Evolutionary conservation across 148 eudicot genomes (phyloP), one percentile per base, ranked within the genome.

Genomic region (Bassia scoparia): DNA sequence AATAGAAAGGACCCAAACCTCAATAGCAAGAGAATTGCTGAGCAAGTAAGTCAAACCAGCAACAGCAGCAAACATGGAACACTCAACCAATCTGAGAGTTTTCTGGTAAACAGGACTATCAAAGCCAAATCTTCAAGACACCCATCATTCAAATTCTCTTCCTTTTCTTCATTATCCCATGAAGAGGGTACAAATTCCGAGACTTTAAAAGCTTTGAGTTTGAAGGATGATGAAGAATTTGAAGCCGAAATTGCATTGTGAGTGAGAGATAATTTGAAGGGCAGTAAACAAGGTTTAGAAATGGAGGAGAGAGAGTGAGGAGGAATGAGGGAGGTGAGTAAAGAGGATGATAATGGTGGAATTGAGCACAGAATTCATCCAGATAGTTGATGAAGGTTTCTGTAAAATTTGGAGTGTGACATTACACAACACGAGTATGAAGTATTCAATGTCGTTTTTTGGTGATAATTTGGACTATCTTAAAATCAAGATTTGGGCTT

Each of bases 11-110:
- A 68, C 23, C 34, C 33, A 66, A 58, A 92, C 95, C 96, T 93
- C 98, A 73, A 93, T 81, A 5, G 96, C 90, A 75, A 93, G 92
- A 58, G 96, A 89, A 67, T 86, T 89, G 75, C 96, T 90, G 75
- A 93, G 86, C 38, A 93, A 76, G 83, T 87, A 93, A 54, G 88
- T 83, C 64, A 93, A 80, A 16, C 94, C 98, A 72, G 92, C 79
- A 67, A 89, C 88, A 38, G 98, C 88, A 63, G 98, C 92, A 74
- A 93, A 90, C 98, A 93, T 93, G 17, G 98, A 84, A 73, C 96
- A 90, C 81, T 93, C 98, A 69, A 93, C 98, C 79, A 93, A 83
- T 74, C 98, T 89, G 69, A 90, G 75, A 0, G 97, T 90, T 60
- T 81, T 87, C 81, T 84, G 85, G 67, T 86, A 93, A 72, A 93